phyloP scores from a whole-genome alignment of 805 yeast species.

The Millerozyma miso region DNA sequence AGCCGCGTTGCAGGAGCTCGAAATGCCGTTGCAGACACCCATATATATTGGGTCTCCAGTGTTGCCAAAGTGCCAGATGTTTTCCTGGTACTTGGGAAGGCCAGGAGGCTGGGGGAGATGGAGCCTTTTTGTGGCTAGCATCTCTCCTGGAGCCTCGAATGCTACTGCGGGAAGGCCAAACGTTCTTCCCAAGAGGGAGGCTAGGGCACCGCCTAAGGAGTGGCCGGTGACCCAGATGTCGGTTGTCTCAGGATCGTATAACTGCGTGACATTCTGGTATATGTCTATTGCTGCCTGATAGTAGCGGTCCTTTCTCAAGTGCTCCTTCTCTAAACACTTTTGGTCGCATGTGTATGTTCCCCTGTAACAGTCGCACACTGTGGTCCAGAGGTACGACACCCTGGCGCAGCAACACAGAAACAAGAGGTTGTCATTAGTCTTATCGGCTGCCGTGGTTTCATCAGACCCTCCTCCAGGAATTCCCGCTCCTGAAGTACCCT shows the following conservation, averaged over 20 bases:
- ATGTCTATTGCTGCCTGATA: constrained; percentile 76
- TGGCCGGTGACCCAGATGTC: constrained; percentile 93
- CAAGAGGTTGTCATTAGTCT: constrained; percentile 78
- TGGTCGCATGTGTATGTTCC: constrained; percentile 85
- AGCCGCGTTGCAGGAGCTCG: constrained; percentile 81
- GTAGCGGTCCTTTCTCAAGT: constrained; percentile 72
- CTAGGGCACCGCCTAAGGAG: constrained; percentile 87
- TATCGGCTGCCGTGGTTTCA: constrained; percentile 79
- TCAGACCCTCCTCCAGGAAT: constrained; percentile 44
- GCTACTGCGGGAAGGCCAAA: constrained; percentile 87
- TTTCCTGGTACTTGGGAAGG: constrained; percentile 67
- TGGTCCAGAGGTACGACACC: constrained; percentile 84
- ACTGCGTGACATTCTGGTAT: constrained; percentile 60
- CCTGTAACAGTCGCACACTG: constrained; percentile 91
- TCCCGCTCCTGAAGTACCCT: constrained; percentile 88
- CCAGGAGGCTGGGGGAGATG: constrained; percentile 96
- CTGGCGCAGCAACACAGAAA: constrained; percentile 97
- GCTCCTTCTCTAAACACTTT: constrained; percentile 74
- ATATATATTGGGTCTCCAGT: constrained; percentile 95
- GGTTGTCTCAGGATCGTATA: constrained; percentile 60
- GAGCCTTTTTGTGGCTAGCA: constrained; percentile 73
- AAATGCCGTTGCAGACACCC: constrained; percentile 96
- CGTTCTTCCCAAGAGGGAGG: constrained; percentile 79
- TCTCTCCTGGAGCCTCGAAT: constrained; percentile 91
- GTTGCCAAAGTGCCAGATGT: constrained; percentile 93